Percentiles rank a stretch among this genome's conserved stretches.
phyloP scores from a whole-genome alignment of 2,329 filamentous ascomycete species.

The Zalaria obscura region DNA sequence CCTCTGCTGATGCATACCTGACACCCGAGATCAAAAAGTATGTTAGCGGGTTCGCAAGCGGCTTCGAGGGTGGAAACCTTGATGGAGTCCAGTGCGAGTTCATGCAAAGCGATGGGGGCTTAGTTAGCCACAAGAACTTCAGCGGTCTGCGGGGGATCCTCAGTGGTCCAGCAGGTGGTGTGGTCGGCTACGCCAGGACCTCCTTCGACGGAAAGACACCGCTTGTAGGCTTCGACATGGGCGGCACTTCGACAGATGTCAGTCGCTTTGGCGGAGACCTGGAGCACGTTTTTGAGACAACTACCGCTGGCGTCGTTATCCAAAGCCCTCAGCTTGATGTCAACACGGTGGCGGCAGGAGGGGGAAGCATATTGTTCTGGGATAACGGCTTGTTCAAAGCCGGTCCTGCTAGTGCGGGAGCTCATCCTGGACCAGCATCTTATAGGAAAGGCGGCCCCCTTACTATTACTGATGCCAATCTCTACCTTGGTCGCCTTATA shows the following conservation, averaged over 20 bases:
- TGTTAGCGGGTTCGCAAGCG: slow-evolving; percentile 6
- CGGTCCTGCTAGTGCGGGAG: slow-evolving; percentile 17
- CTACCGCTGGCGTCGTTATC: slow-evolving; percentile 17
- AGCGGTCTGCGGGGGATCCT: slow-evolving; percentile 17
- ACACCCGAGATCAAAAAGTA: slow-evolving; percentile 8
- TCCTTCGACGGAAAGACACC: slow-evolving; percentile 16
- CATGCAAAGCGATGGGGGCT: slow-evolving; percentile 21
- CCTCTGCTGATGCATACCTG: slow-evolving; percentile 9
- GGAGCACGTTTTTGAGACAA: slow-evolving; percentile 19
- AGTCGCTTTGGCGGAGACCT: slow-evolving; percentile 17
- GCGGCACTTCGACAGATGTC: slow-evolving; percentile 19
- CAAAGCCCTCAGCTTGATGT: slow-evolving; percentile 19
- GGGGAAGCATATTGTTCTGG: slow-evolving; percentile 27
- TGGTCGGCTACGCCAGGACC: slow-evolving; percentile 18
- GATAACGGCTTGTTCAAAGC: slow-evolving; percentile 13
- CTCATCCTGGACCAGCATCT: slow-evolving; percentile 22
- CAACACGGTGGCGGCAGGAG: slow-evolving; percentile 28
- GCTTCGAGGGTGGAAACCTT: slow-evolving; percentile 9
- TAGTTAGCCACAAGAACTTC: slow-evolving; percentile 14
- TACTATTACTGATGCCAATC: slow-evolving; percentile 21
- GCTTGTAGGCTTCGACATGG: slow-evolving; percentile 16
- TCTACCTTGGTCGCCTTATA: slow-evolving; percentile 18
- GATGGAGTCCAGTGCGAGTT: slow-evolving; percentile 15
- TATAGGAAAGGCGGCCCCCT: slow-evolving; percentile 21
- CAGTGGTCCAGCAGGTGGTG: slow-evolving; percentile 21